Evolutionary conservation across 495 filamentous ascomycete genomes (phyloP), one percentile per base, ranked within the genome.

Genomic region (Tuber indicum): DNA sequence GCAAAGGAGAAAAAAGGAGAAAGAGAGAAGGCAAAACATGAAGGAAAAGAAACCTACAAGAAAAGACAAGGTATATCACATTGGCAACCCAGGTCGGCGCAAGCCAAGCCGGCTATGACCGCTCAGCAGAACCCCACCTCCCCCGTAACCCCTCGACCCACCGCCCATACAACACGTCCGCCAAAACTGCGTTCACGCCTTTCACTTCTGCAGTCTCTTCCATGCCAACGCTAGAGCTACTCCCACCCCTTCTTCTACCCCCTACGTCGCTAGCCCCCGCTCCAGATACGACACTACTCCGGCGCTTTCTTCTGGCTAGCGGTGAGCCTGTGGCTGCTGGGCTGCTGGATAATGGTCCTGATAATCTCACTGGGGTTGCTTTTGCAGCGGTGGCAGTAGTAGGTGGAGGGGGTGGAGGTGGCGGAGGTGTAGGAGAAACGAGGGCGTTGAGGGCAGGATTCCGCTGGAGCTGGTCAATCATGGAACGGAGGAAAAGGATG

Each of bases 141-240:
- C 87, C 89, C 81, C 91, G 90, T 81, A 98, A 84, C 21, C 93
- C 94, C 77, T 96, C 93, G 1, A 92, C 88, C 96, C 96, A 99
- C 39, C 95, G 89, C 66, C 90, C 87, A 85, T 97, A 98, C 32
- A 99, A 88, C 43, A 97, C 91, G 85, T 98, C 94, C 17, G 92
- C 92, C 42, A 99, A 86, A 66, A 66, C 58, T 2, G 58, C 58
- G 12, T 66, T 66, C 58, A 66, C n/a, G 4, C 58, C 58, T 17
- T 66, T 66, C 58, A 3, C 58, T 66, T 66, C 58, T 14, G 12
- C 93, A 75, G 92, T 92, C 84, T 97, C 93, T 83, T 97, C 94
- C 93, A 97, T 94, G 6, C 93, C 94, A 8, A 90, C 87, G 39
- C 88, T 77, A 2, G 83, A 85, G 12, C 78, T 86, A 84, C 14